Percentiles rank a stretch among this genome's conserved stretches.
phyloP scores from a whole-genome alignment of 805 yeast species.

The Candida railenensis region DNA sequence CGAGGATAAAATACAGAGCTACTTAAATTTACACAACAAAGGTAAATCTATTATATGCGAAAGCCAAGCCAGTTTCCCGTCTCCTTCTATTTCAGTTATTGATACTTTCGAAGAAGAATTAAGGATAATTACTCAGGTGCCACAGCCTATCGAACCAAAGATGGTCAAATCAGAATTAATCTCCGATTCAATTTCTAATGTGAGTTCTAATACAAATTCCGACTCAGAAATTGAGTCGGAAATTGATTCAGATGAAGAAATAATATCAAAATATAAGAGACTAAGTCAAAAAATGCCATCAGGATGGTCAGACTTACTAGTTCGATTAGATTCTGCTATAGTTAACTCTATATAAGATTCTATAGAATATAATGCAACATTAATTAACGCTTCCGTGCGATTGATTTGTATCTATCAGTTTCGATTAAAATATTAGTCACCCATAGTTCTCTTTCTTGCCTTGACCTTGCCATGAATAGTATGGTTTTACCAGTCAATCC shows the following conservation, averaged over 20 bases:
- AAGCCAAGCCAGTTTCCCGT: no score
- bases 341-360: neutral
- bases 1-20: no score
- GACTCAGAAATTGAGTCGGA: conserved; percentile 17
- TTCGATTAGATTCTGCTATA: neutral
- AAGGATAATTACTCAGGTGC: neutral
- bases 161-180: neutral
- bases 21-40: no score
- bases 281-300: neutral
- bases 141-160: neutral
- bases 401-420: conserved; percentile 38
- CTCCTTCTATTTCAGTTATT: neutral
- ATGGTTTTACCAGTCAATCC: conserved; percentile 68
- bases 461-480: conserved; percentile 77
- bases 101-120: neutral
- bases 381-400: neutral
- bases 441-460: conserved; percentile 86
- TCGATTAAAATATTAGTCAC: conserved; percentile 48
- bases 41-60: no score
- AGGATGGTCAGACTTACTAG: conserved; percentile 8
- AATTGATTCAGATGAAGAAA: conserved; percentile 20
- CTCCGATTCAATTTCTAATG: neutral
- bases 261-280: conserved; percentile 13
- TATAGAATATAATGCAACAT: neutral
- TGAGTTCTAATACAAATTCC: conserved; percentile 3